Evolutionary conservation across 768 basidiomycete species (phyloP).

Genomic region (Boletus insuetus): DNA sequence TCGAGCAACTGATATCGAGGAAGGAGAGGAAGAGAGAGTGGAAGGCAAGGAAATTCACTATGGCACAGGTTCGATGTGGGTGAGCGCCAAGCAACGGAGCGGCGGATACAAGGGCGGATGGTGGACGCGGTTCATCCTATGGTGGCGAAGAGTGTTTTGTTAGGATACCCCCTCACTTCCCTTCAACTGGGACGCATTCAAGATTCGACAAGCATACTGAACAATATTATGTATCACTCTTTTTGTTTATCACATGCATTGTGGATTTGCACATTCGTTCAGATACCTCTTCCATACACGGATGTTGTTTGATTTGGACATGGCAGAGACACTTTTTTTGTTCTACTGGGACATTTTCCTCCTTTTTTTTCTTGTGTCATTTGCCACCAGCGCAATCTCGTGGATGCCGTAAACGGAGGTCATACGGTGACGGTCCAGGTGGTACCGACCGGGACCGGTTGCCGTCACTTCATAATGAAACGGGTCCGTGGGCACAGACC

Average conservation of each 20-base stretch:
- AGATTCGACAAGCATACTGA: constrained; percentile 21
- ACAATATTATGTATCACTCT: constrained; percentile 33
- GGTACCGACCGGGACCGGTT: constrained; percentile 13
- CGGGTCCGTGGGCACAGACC: neutral
- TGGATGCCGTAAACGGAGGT: neutral
- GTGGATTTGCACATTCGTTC: constrained; percentile 24
- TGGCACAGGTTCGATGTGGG: constrained; percentile 86
- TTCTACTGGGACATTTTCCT: constrained; percentile 3
- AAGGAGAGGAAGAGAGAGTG: constrained; percentile 55
- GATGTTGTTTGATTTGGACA: constrained; percentile 27
- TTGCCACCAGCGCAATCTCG: neutral
- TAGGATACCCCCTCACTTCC: constrained; percentile 35
- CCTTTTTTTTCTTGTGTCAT: neutral
- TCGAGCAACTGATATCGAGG: constrained; percentile 61
- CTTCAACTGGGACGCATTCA: constrained; percentile 2
- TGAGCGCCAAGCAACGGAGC: constrained; percentile 56
- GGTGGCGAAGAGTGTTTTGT: constrained; percentile 81
- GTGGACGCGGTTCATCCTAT: constrained; percentile 76
- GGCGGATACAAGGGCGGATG: constrained; percentile 72
- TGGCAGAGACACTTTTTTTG: constrained; percentile 5
- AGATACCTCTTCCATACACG: constrained; percentile 17
- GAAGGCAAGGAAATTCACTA: constrained; percentile 60
- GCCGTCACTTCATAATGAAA: constrained; percentile 7
- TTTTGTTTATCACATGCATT: constrained; percentile 29
- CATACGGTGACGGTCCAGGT: neutral